Conservation (phyloP, 192 early-diverging fungal genomes). For the Rhizophagus sp. region DNA sequence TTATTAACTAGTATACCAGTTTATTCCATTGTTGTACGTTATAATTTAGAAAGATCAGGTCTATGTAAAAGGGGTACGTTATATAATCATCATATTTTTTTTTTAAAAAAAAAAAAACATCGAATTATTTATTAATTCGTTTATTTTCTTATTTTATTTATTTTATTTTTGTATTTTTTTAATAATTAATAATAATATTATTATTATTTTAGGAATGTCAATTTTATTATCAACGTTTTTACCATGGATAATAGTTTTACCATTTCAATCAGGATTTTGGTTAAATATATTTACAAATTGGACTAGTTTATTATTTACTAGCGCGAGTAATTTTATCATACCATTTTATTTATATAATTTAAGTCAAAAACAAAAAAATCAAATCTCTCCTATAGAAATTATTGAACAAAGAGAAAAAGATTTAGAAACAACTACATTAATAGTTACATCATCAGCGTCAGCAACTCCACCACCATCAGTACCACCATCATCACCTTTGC, state of each 20-base stretch:
- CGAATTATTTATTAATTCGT: neutral
- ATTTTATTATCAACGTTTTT: slow-evolving; percentile 53
- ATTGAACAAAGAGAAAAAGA: no score
- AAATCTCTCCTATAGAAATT: no score
- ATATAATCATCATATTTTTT: neutral
- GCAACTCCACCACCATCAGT: no score
- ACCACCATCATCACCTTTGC: no score
- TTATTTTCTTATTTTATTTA: neutral
- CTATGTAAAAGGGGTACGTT: slow-evolving; percentile 43
- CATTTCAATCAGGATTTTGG: slow-evolving; percentile 65
- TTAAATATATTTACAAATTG: slow-evolving; percentile 59
- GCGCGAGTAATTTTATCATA: slow-evolving; percentile 65
- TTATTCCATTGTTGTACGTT: slow-evolving; percentile 62
- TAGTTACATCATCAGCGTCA: no score
- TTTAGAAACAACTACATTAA: no score
- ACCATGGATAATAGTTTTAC: slow-evolving; percentile 65
- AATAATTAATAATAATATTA: no score
- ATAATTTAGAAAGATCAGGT: slow-evolving; percentile 55
- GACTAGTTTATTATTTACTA: slow-evolving; percentile 64
- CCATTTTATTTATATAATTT: slow-evolving; percentile 65
- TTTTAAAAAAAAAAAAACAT: neutral
- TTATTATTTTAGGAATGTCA: slow-evolving; percentile 45
- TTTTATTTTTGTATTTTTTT: neutral
- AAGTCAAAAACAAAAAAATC: neutral
- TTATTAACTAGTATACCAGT: slow-evolving; percentile 72